Evolutionary conservation across 495 filamentous ascomycete genomes (phyloP).

Genomic region (Acidiella bohemica): DNA sequence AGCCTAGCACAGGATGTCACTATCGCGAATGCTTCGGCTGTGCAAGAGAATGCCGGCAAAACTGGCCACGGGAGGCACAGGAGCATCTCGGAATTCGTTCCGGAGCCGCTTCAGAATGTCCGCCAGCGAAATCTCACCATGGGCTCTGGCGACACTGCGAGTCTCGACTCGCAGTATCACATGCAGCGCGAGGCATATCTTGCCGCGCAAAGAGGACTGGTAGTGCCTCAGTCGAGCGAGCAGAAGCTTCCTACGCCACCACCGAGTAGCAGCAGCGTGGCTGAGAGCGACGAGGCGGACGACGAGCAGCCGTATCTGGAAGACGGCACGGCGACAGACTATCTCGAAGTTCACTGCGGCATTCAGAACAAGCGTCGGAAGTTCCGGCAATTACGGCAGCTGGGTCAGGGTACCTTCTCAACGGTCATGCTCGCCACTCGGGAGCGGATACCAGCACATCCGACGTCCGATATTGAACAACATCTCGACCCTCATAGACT

Average conservation of each 20-base stretch:
- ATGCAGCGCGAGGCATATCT: conserved; percentile 73
- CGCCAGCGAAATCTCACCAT: conserved; percentile 60
- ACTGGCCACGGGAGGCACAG: conserved; percentile 48
- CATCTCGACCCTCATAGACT: conserved; percentile 48
- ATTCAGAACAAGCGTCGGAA: conserved; percentile 42
- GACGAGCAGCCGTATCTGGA: conserved; percentile 34
- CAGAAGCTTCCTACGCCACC: conserved; percentile 15
- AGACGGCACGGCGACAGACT: conserved; percentile 37
- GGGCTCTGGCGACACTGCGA: conserved; percentile 29
- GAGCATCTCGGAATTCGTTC: conserved; percentile 78
- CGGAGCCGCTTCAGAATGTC: conserved; percentile 50
- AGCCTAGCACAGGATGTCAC: conserved; percentile 21
- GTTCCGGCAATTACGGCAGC: conserved; percentile 63
- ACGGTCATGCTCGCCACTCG: conserved; percentile 77
- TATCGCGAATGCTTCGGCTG: conserved; percentile 29
- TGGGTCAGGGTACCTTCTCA: conserved; percentile 93
- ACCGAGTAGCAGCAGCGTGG: conserved; percentile 40
- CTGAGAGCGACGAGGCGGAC: conserved; percentile 35
- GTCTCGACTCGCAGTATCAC: conserved; percentile 26
- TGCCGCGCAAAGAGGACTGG: conserved; percentile 53
- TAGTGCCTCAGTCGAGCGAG: conserved; percentile 31
- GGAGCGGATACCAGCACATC: conserved; percentile 31
- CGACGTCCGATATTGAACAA: conserved; percentile 30
- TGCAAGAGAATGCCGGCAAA: conserved; percentile 26
- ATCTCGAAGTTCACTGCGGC: conserved; percentile 48